Percentiles rank a stretch among this genome's conserved stretches.
Conservation (phyloP, 768 basidiomycete species). For the Flagelloscypha sp. region DNA sequence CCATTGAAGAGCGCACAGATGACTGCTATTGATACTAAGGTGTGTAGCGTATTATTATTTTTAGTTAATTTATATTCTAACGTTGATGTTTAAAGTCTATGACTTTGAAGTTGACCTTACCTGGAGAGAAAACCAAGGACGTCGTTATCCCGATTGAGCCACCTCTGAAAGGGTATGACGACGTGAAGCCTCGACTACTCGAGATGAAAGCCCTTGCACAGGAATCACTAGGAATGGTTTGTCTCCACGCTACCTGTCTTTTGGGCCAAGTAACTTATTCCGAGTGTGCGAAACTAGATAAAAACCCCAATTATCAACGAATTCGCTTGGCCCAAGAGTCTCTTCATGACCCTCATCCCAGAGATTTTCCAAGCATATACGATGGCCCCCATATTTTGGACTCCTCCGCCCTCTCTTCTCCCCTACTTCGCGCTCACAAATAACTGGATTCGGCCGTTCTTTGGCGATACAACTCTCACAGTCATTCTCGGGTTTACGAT, state of each 20-base stretch:
- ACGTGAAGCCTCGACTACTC: slow-evolving; percentile 72
- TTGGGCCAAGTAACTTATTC: neutral
- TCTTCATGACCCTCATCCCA: slow-evolving; percentile 17
- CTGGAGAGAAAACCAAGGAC: slow-evolving; percentile 36
- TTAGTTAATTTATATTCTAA: neutral
- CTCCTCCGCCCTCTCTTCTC: neutral
- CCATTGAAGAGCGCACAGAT: slow-evolving; percentile 58
- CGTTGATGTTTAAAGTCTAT: slow-evolving; percentile 42
- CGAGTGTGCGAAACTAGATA: slow-evolving; percentile 29
- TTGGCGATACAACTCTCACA: slow-evolving; percentile 11
- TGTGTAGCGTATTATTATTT: slow-evolving; percentile 16
- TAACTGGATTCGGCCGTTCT: slow-evolving; percentile 6
- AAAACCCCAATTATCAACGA: slow-evolving; percentile 52
- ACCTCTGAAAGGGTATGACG: slow-evolving; percentile 65
- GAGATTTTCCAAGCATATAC: slow-evolving; percentile 10
- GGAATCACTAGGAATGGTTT: slow-evolving; percentile 71
- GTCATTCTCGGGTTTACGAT: slow-evolving; percentile 18
- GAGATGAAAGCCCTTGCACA: slow-evolving; percentile 78
- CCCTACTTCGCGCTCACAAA: slow-evolving; percentile 10
- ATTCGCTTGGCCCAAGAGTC: too few relatives aligned
- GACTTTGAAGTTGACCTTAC: slow-evolving; percentile 56
- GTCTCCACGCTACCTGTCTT: slow-evolving; percentile 14
- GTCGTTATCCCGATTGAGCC: slow-evolving; percentile 60
- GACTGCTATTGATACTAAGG: slow-evolving; percentile 62
- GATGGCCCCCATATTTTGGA: slow-evolving; percentile 17